Percentiles rank a stretch among this genome's conserved stretches.
Evolutionary conservation across 768 basidiomycete species (phyloP).

Genomic region (Dentipellis fragilis): DNA sequence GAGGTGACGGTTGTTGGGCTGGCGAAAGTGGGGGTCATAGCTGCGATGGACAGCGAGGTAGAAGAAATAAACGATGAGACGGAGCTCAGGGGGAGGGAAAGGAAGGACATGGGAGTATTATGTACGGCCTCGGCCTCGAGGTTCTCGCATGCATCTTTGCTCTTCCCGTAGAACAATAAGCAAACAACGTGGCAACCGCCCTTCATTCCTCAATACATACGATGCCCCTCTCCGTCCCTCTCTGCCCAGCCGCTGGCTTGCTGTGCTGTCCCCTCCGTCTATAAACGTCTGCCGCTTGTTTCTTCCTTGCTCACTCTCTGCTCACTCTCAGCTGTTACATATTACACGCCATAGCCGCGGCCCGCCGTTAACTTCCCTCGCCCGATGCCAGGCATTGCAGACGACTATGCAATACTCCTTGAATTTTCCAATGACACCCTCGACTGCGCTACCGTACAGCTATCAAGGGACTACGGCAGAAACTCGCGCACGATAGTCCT

Average conservation of each 20-base stretch:
- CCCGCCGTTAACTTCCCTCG: slow-evolving; percentile 1
- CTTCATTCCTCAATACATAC: slow-evolving; percentile 2
- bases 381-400: slow-evolving; percentile 49
- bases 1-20: slow-evolving; percentile 27
- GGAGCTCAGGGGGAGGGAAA: slow-evolving; percentile 23
- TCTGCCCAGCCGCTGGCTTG: slow-evolving; percentile 2
- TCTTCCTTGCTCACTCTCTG: background rate
- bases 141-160: slow-evolving; percentile 17
- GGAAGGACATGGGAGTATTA: slow-evolving; percentile 10
- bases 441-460: slow-evolving; percentile 53
- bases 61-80: slow-evolving; percentile 24
- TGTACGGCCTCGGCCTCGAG: slow-evolving; percentile 14
- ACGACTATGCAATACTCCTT: slow-evolving; percentile 56
- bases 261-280: slow-evolving; percentile 6
- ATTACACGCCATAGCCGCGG: background rate
- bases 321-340: too few relatives aligned
- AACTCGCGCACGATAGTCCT: slow-evolving; percentile 43
- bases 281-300: slow-evolving; percentile 6
- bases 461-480: slow-evolving; percentile 54
- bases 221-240: background rate
- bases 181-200: slow-evolving; percentile 1
- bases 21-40: slow-evolving; percentile 12
- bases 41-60: slow-evolving; percentile 19
- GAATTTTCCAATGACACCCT: slow-evolving; percentile 63
- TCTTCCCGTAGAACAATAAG: slow-evolving; percentile 14